phyloP scores from a whole-genome alignment of 2,329 filamentous ascomycete genomes.

The Ascochyta rabiei region DNA sequence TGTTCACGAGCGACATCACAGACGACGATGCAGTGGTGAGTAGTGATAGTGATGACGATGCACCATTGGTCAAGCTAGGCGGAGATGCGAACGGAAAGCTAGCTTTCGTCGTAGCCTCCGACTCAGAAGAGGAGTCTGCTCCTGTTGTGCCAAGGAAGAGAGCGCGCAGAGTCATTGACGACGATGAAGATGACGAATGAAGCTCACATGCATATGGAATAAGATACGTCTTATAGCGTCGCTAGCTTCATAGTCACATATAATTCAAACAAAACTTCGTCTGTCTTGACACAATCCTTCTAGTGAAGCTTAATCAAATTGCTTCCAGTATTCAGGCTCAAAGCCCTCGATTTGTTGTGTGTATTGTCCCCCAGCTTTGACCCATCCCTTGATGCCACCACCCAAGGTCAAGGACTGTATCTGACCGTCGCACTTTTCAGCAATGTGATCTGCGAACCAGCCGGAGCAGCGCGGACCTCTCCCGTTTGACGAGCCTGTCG shows the following conservation, averaged over 20 bases:
- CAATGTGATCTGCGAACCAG: slow-evolving; percentile 47
- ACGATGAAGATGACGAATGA: slow-evolving; percentile 42
- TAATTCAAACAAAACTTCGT: not conserved
- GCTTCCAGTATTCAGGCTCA: slow-evolving; percentile 50
- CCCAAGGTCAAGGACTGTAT: slow-evolving; percentile 52
- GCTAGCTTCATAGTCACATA: not conserved
- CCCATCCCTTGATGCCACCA: slow-evolving; percentile 55
- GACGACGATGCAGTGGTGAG: slow-evolving; percentile 43
- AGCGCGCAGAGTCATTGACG: slow-evolving; percentile 37
- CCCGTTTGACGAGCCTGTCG: slow-evolving; percentile 41
- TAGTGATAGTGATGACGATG: slow-evolving; percentile 44
- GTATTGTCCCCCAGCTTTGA: slow-evolving; percentile 49
- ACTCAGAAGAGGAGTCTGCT: slow-evolving; percentile 30
- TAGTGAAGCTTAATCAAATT: slow-evolving; percentile 31
- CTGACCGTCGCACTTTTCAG: slow-evolving; percentile 43
- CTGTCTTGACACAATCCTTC: not conserved
- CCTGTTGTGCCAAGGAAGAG: slow-evolving; percentile 32
- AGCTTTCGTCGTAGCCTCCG: slow-evolving; percentile 31
- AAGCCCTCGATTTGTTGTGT: slow-evolving; percentile 50
- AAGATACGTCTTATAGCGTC: not conserved
- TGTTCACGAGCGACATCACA: slow-evolving; percentile 44
- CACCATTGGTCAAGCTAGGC: slow-evolving; percentile 16
- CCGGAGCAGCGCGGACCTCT: slow-evolving; percentile 44
- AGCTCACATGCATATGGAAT: not conserved
- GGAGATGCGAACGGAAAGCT: slow-evolving; percentile 21